These are phyloP conservation scores for Aquilaria yunnanensis DNA, from an alignment of 345 rosid species.

Conservation along the genomic window DNA sequence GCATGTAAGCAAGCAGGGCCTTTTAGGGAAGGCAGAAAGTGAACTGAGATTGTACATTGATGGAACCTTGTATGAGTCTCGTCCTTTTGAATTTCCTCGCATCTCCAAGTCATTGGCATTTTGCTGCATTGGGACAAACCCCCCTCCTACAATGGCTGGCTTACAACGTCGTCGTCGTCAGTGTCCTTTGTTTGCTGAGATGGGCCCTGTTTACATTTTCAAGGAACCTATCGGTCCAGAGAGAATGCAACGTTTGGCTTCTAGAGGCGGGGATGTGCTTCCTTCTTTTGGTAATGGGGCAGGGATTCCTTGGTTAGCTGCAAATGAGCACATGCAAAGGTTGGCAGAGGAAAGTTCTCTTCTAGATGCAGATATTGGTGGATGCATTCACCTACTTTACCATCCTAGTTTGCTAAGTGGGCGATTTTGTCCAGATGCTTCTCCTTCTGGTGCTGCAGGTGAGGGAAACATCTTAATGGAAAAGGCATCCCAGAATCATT, in stretches of 20 bases:
- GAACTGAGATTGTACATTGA: conserved; percentile 87
- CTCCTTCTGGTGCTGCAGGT: conserved; percentile 95
- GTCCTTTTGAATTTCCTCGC: conserved; percentile 92
- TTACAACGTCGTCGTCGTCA: conserved; percentile 99
- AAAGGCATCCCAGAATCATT: too few relatives aligned
- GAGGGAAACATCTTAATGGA: conserved; percentile 17
- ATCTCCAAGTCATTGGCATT: conserved; percentile 93
- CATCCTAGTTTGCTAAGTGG: conserved; percentile 88
- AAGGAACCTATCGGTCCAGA: conserved; percentile 96
- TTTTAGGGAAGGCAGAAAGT: conserved; percentile 93
- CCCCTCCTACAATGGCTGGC: conserved; percentile 98
- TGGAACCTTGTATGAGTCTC: conserved; percentile 89
- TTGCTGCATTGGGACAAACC: conserved; percentile 98
- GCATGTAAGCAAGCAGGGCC: conserved; percentile 79
- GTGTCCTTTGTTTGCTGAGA: conserved; percentile 98
- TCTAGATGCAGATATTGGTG: conserved; percentile 91
- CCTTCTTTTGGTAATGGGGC: conserved; percentile 93
- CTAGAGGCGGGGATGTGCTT: conserved; percentile 90
- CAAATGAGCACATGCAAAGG: conserved; percentile 50
- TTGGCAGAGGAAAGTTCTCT: conserved; percentile 75
- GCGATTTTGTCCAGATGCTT: conserved; percentile 97
- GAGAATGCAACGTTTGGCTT: conserved; percentile 85
- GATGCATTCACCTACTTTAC: conserved; percentile 78
- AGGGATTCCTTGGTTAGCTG: conserved; percentile 95
- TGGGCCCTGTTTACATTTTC: conserved; percentile 95